Percentiles rank a stretch among this genome's conserved stretches.
Evolutionary conservation across 1,139 yeast genomes (phyloP).

Genomic region (Arxiozyma bovina): DNA sequence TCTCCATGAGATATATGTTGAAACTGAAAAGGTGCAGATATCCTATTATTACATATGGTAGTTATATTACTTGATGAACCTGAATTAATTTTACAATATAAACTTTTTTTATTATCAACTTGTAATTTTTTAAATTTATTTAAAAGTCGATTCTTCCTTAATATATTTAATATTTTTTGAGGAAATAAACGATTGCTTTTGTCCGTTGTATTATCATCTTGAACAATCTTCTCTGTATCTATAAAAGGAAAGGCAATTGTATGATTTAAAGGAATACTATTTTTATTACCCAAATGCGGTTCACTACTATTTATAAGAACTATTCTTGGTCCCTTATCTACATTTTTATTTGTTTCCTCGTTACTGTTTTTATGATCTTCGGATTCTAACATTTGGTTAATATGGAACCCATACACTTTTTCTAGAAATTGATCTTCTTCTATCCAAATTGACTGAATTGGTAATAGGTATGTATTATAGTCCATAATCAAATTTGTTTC

Average conservation of each 20-base stretch:
- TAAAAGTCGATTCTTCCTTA: not conserved
- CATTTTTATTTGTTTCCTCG: slow-evolving; percentile 13
- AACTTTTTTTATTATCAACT: not conserved
- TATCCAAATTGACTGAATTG: slow-evolving; percentile 35
- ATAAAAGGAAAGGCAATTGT: not conserved
- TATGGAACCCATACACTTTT: slow-evolving; percentile 24
- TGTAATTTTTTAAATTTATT: not conserved
- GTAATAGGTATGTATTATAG: slow-evolving; percentile 14
- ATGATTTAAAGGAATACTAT: slow-evolving; percentile 24
- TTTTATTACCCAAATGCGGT: slow-evolving; percentile 27
- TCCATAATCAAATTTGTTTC: not conserved
- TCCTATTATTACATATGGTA: not conserved
- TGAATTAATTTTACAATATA: slow-evolving; percentile 23
- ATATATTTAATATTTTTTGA: not conserved
- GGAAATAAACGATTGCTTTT: not conserved
- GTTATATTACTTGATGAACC: slow-evolving; percentile 3
- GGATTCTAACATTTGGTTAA: slow-evolving; percentile 13
- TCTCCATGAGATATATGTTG: slow-evolving; percentile 30
- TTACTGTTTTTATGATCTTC: slow-evolving; percentile 3
- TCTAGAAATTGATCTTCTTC: slow-evolving; percentile 32
- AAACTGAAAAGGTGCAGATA: slow-evolving; percentile 6
- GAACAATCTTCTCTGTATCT: not conserved
- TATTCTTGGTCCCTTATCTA: not conserved
- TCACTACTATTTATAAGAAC: slow-evolving; percentile 25
- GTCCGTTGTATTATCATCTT: not conserved